phyloP scores from a whole-genome alignment of 106 monocot species.

The Allium cepa region DNA sequence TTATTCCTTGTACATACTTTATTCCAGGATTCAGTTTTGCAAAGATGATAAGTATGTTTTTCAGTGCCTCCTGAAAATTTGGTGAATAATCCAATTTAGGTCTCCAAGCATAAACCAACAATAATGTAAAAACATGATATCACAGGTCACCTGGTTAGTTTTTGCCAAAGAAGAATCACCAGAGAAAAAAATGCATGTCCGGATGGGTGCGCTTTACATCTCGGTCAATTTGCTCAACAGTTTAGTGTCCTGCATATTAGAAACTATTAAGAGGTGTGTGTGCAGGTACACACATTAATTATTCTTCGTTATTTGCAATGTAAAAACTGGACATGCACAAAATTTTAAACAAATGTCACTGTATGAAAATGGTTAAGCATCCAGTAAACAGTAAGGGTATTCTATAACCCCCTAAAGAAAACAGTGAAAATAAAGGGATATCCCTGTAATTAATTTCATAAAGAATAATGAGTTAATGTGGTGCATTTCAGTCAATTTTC shows the following conservation, averaged over 20 bases:
- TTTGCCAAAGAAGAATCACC: slow-evolving; percentile 73
- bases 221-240: slow-evolving; percentile 90
- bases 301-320: too few relatives aligned
- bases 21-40: slow-evolving; percentile 96
- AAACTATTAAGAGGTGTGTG: background rate
- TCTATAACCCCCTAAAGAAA: background rate
- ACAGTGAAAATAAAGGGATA: background rate
- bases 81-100: background rate
- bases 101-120: background rate
- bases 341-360: background rate
- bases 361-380: background rate
- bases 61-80: slow-evolving; percentile 66
- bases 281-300: too few relatives aligned
- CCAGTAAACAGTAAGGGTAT: background rate
- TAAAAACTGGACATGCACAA: too few relatives aligned
- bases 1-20: slow-evolving; percentile 98
- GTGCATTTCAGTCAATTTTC: too few relatives aligned
- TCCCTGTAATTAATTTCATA: background rate
- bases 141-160: slow-evolving; percentile 62
- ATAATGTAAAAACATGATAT: background rate
- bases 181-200: slow-evolving; percentile 87
- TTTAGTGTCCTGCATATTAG: slow-evolving; percentile 47
- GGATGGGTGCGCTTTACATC: slow-evolving; percentile 91
- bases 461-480: too few relatives aligned
- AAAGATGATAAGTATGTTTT: slow-evolving; percentile 74